Base-by-base conservation (phyloP, 208 protist species). In the Kentomonas sorsogonicus region DNA sequence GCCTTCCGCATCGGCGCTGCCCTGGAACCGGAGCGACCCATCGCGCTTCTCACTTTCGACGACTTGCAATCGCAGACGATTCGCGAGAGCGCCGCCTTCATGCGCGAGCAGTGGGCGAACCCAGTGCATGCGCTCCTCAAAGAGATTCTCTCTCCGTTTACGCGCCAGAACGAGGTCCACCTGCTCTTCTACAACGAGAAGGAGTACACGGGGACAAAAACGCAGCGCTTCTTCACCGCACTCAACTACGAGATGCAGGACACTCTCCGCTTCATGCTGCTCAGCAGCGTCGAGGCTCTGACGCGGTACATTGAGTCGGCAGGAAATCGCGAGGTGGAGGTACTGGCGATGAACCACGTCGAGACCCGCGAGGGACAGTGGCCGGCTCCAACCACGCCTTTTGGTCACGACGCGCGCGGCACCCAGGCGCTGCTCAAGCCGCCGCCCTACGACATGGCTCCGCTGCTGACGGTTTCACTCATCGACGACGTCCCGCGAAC, bases 201-300 rank as follows among this genome's bases (percentile, higher is more conserved):
- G 26, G 80, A 88, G 38, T 99, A 99, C 72, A 74, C 69, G 7
- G 84, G 91, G 29, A 85, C 76, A 41, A 98, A 97, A 60, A 93
- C 97, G 6, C 92, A 97, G 63, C 71, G 83, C 11, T 89, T 98
- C 58, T 74, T 99, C 69, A 77, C 57, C 44, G 81, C 77, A 31
- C 66, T 98, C 46, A 89, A 89, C 52, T 70, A 94, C 29, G 80
- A 96, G 63, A 99, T 99, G 97, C 76, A 98, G 66, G 90, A 96
- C 58, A 60, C 83, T 0, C 63, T 97, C 26, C 74, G 75, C 53
- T 73, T 79, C 61, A 63, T 93, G 27, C 61, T 95, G 27, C 83
- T 74, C 36, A 72, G 61, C 20, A 72, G 65, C 7, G 60, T 96
- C 15, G 68, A 86, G 69, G 74, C 79, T 26, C 93, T 94, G 60